phyloP scores from a whole-genome alignment of 148 eudicot species.

The Diospyros kaki region DNA sequence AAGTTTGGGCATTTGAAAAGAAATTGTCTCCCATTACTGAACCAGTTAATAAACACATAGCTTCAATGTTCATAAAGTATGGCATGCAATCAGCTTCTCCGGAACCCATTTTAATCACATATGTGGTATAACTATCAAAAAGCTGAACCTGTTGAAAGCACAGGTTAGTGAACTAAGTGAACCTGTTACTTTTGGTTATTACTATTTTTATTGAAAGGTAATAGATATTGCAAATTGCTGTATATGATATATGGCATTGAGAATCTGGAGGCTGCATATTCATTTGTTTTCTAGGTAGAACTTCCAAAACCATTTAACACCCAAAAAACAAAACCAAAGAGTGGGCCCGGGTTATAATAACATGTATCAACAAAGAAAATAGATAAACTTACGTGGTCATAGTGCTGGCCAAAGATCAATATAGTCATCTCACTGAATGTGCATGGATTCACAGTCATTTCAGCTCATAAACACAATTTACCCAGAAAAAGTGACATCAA shows the following conservation, averaged over 20 bases:
- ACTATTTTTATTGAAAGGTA: neutral
- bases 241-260: neutral
- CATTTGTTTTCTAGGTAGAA: constrained; percentile 1
- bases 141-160: neutral
- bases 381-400: neutral
- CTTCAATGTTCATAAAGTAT: too few species aligned
- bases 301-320: neutral
- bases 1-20: neutral
- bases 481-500: neutral
- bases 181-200: neutral
- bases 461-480: neutral
- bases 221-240: neutral
- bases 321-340: neutral
- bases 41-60: neutral
- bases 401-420: neutral
- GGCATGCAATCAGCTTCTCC: neutral
- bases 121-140: neutral
- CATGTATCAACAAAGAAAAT: neutral
- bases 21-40: neutral
- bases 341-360: neutral
- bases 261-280: neutral
- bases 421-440: neutral
- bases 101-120: neutral
- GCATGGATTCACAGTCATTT: neutral
- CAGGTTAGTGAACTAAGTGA: neutral